Conservation (phyloP, 1,139 yeast species). For the Protomyces pachydermus region DNA sequence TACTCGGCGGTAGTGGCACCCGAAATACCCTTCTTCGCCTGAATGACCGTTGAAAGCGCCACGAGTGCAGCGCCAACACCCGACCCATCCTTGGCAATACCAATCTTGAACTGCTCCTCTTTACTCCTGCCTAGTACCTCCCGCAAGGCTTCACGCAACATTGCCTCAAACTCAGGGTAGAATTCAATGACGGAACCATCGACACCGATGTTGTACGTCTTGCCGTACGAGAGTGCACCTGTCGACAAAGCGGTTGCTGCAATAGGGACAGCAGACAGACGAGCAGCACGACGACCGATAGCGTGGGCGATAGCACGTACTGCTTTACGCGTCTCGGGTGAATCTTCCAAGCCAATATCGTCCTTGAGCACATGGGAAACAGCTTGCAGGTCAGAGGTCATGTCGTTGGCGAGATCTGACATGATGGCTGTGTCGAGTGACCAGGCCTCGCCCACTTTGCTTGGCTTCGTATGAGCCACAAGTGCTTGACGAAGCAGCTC, state of each 20-base stretch:
- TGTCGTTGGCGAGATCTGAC: conserved; percentile 78
- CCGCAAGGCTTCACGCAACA: conserved; percentile 69
- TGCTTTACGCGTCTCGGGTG: conserved; percentile 60
- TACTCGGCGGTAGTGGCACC: too few species aligned
- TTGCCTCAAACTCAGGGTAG: conserved; percentile 79
- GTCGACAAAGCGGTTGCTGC: conserved; percentile 68
- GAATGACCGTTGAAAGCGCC: conserved; percentile 47
- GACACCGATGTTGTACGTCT: conserved; percentile 82
- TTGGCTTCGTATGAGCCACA: conserved; percentile 55
- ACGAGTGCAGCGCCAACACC: conserved; percentile 96
- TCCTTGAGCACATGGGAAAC: conserved; percentile 42
- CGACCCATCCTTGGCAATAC: conserved; percentile 87
- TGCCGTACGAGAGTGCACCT: conserved; percentile 49
- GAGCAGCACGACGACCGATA: conserved; percentile 78
- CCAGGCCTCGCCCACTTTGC: conserved; percentile 65
- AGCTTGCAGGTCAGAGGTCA: conserved; percentile 64
- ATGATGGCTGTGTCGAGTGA: conserved; percentile 74
- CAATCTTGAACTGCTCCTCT: conserved; percentile 61
- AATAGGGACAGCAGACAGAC: conserved; percentile 77
- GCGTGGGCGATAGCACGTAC: conserved; percentile 71
- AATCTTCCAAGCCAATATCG: conserved; percentile 41
- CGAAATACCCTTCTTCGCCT: conserved; percentile 1
- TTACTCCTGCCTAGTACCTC: conserved; percentile 55
- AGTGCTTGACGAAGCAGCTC: conserved; percentile 71
- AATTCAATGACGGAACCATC: conserved; percentile 92